A percentile compares a stretch with the other conserved stretches of the same genome.
These are phyloP conservation scores for Coniella lustricola DNA, from an alignment of 2,329 filamentous ascomycete genomes.

Conservation along the genomic window DNA sequence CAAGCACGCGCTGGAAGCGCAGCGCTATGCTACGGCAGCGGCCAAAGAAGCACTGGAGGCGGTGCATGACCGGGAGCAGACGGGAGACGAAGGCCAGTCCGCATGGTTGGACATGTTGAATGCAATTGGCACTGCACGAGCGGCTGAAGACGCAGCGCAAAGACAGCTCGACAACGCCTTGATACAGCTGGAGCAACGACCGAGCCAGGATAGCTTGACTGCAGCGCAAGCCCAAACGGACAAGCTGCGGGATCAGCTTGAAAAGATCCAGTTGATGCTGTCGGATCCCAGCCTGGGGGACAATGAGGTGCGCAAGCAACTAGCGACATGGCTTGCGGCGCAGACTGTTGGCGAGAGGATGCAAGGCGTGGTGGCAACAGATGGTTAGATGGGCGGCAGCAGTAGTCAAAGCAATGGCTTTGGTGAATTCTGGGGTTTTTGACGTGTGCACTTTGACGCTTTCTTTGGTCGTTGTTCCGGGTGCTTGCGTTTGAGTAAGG, in stretches of 20 bases:
- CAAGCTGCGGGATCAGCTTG: neutral
- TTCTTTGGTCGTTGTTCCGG: neutral
- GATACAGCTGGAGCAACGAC: neutral
- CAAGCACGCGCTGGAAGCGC: conserved; percentile 8
- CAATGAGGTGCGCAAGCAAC: neutral
- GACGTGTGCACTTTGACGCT: no score
- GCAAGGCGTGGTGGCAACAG: neutral
- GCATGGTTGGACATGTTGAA: neutral
- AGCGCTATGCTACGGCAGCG: conserved; percentile 3
- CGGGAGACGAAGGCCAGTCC: neutral
- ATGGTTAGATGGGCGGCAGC: neutral
- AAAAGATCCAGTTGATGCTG: neutral
- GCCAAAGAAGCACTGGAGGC: neutral
- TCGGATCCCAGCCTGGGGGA: neutral
- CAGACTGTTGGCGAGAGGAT: neutral
- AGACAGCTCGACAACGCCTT: neutral
- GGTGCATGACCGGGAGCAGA: neutral
- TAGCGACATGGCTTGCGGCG: neutral
- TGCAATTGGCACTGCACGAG: neutral
- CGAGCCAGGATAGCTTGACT: neutral
- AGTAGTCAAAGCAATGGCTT: neutral
- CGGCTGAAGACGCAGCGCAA: neutral
- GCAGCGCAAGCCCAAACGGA: neutral
- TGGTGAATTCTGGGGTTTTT: neutral
- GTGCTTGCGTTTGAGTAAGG: no score